Evolutionary conservation across 805 yeast genomes (phyloP).

Genomic region (Kluyveromyces siamensis): DNA sequence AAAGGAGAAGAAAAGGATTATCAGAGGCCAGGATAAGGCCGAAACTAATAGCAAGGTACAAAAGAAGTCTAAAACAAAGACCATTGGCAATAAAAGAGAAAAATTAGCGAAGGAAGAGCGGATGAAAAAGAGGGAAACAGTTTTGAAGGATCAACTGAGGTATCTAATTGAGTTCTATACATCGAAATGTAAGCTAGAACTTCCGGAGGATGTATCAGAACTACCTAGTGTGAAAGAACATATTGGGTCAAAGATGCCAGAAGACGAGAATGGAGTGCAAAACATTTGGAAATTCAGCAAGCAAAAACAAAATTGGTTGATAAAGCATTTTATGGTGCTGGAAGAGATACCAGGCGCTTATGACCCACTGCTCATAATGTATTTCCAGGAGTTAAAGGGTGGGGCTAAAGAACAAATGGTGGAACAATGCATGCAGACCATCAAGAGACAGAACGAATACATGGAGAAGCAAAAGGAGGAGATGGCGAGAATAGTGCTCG

Average conservation of each 20-base stretch:
- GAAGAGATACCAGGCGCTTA: constrained; percentile 23
- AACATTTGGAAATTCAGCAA: constrained; percentile 29
- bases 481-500: constrained; percentile 3
- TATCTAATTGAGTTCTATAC: constrained; percentile 27
- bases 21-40: constrained; percentile 14
- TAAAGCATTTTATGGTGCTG: constrained; percentile 22
- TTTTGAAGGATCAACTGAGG: constrained; percentile 27
- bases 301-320: constrained; percentile 30
- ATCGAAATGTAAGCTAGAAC: constrained; percentile 14
- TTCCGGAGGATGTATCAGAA: constrained; percentile 16
- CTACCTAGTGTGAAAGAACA: constrained; percentile 19
- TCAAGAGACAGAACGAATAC: constrained; percentile 10
- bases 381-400: constrained; percentile 23
- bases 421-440: constrained; percentile 1
- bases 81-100: constrained; percentile 12
- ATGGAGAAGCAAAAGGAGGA: neutral
- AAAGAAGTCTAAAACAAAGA: constrained; percentile 13
- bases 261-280: constrained; percentile 5
- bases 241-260: constrained; percentile 6
- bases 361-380: constrained; percentile 20
- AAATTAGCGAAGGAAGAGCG: constrained; percentile 23
- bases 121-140: constrained; percentile 13
- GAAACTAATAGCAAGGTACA: constrained; percentile 10
- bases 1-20: constrained; percentile 24
- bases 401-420: constrained; percentile 6